phyloP scores from a whole-genome alignment of 2,329 filamentous ascomycete genomes.

The Pestalotiopsis sp. region DNA sequence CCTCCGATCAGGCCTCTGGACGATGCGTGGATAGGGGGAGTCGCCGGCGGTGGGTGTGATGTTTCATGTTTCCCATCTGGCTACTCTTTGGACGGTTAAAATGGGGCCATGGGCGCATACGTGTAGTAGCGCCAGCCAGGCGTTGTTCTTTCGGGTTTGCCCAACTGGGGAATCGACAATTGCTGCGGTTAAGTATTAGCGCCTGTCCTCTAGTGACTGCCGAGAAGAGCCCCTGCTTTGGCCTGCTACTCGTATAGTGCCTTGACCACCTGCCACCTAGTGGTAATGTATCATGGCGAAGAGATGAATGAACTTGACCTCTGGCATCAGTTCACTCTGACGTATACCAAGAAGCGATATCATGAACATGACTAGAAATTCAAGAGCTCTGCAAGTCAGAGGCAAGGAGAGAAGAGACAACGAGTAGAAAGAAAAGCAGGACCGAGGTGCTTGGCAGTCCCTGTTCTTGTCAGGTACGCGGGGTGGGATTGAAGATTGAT shows the following conservation, averaged over 20 bases:
- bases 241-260: too few species aligned
- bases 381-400: background rate
- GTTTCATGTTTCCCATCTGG: background rate
- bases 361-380: background rate
- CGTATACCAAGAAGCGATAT: too few species aligned
- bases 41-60: background rate
- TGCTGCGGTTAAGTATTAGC: too few species aligned
- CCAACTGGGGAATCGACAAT: too few species aligned
- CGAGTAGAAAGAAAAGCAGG: background rate
- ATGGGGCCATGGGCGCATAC: background rate
- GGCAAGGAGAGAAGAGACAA: background rate
- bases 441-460: background rate
- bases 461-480: conserved; percentile 1
- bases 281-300: too few species aligned
- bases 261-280: too few species aligned
- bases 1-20: background rate
- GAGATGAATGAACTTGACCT: too few species aligned
- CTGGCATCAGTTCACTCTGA: too few species aligned
- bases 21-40: background rate
- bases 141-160: too few species aligned
- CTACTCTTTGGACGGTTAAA: background rate
- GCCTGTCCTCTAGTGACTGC: too few species aligned
- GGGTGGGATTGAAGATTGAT: background rate
- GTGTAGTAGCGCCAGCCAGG: too few species aligned
- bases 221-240: too few species aligned